A percentile compares a stretch with the other conserved stretches of the same genome.
Conservation (phyloP, 2,329 filamentous ascomycete species). For the Rutstroemia sp. region DNA sequence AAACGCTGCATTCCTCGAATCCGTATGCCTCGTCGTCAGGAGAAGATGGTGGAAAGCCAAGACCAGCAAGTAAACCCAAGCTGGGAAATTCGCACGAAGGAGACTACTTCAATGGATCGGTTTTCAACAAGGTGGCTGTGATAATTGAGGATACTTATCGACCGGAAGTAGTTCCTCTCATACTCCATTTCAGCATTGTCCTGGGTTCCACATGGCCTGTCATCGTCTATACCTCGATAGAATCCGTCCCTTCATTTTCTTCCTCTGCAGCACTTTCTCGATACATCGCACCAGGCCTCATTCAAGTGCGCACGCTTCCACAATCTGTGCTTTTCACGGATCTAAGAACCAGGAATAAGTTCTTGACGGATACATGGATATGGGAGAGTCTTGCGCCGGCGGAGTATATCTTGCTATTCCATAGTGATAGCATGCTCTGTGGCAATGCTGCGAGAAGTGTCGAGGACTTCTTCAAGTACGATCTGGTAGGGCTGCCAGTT, state of each 20-base stretch:
- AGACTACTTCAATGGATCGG: conserved; percentile 18
- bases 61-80: conserved; percentile 1
- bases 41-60: background rate
- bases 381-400: conserved; percentile 30
- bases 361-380: conserved; percentile 29
- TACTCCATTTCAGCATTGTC: conserved; percentile 34
- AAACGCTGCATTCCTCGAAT: background rate
- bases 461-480: conserved; percentile 31
- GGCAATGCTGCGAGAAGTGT: conserved; percentile 28
- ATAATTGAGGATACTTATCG: conserved; percentile 33
- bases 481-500: conserved; percentile 32
- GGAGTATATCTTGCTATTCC: conserved; percentile 31
- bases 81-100: background rate
- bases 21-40: background rate
- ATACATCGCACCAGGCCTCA: conserved; percentile 28
- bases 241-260: conserved; percentile 22
- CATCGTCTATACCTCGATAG: conserved; percentile 35
- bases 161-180: conserved; percentile 31
- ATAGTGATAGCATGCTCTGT: conserved; percentile 32
- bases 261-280: conserved; percentile 32
- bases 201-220: conserved; percentile 39
- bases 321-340: conserved; percentile 30
- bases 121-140: conserved; percentile 30
- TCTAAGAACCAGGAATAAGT: conserved; percentile 23
- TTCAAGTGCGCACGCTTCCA: conserved; percentile 35